Conservation (phyloP, 2,329 filamentous ascomycete genomes). For the Domatiomyces globalis region DNA sequence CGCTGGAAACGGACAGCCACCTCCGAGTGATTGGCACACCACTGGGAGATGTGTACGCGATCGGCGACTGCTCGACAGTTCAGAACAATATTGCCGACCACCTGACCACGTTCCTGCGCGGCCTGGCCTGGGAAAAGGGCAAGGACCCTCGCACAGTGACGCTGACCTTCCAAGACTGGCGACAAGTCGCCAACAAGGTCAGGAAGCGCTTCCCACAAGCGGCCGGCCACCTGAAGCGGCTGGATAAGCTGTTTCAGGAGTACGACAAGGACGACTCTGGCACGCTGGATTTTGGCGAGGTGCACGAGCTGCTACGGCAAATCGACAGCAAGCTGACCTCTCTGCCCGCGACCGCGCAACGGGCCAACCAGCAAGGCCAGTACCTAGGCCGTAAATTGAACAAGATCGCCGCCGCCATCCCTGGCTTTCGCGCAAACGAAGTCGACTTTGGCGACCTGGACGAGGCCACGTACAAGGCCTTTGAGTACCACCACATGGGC, state of each 20-base stretch:
- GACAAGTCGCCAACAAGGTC: conserved; percentile 66
- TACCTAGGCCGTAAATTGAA: conserved; percentile 93
- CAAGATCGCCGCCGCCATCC: conserved; percentile 64
- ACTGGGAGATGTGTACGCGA: conserved; percentile 86
- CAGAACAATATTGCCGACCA: conserved; percentile 95
- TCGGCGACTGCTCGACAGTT: conserved; percentile 90
- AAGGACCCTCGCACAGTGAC: conserved; percentile 79
- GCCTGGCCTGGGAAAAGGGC: conserved; percentile 79
- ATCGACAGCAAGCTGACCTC: conserved; percentile 93
- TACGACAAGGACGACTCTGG: conserved; percentile 91
- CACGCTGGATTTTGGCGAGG: conserved; percentile 84
- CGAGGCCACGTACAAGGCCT: conserved; percentile 81
- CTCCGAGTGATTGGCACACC: conserved; percentile 79
- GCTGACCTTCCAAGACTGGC: conserved; percentile 79
- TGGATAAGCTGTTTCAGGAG: conserved; percentile 79
- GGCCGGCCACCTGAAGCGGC: conserved; percentile 65
- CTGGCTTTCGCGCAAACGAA: conserved; percentile 64
- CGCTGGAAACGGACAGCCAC: conserved; percentile 87
- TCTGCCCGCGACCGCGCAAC: conserved; percentile 85
- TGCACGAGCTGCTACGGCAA: conserved; percentile 73
- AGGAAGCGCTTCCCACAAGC: conserved; percentile 86
- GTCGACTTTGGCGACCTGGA: conserved; percentile 82
- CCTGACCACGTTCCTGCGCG: conserved; percentile 77
- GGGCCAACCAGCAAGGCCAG: conserved; percentile 86
- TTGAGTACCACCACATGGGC: conserved; percentile 85